These are phyloP conservation scores for Nepenthes gracilis DNA, from an alignment of 148 eudicot genomes.

Conservation along the genomic window DNA sequence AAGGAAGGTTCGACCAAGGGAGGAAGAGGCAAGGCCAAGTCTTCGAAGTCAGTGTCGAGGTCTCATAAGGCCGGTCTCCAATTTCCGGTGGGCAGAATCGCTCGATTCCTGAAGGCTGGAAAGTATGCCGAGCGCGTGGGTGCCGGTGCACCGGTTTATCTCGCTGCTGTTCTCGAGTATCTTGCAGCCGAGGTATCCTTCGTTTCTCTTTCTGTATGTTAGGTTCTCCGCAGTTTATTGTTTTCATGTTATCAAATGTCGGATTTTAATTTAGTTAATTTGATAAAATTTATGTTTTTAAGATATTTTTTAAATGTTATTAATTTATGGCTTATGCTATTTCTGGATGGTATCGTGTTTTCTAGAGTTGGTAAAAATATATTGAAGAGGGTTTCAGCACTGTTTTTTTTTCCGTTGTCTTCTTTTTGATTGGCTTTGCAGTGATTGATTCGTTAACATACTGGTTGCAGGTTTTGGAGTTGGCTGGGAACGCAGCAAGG, in stretches of 20 bases:
- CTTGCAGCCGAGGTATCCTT: constrained; percentile 12
- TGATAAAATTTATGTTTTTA: too few relatives aligned
- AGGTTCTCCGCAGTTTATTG: background rate
- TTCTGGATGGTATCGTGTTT: too few relatives aligned
- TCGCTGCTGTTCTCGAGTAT: constrained; percentile 12
- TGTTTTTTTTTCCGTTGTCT: background rate
- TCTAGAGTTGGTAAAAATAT: too few relatives aligned
- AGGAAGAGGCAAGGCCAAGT: constrained; percentile 12
- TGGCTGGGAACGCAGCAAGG: constrained; percentile 12
- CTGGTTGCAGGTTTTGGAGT: constrained; percentile 7
- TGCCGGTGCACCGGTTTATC: constrained; percentile 13
- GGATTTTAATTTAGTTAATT: background rate
- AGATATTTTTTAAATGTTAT: too few relatives aligned
- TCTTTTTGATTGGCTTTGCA: background rate
- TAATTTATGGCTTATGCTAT: too few relatives aligned
- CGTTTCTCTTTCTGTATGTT: background rate
- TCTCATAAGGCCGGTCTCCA: constrained; percentile 12
- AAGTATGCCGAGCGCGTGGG: constrained; percentile 12
- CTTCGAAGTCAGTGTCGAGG: constrained; percentile 6
- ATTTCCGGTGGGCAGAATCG: constrained; percentile 10
- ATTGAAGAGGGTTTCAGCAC: background rate
- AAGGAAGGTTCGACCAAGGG: constrained; percentile 11
- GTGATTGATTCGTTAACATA: background rate
- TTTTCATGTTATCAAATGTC: background rate
- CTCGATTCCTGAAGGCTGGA: constrained; percentile 7